Conservation (phyloP, 2,329 filamentous ascomycete genomes). For the Claviceps lovelessii region DNA sequence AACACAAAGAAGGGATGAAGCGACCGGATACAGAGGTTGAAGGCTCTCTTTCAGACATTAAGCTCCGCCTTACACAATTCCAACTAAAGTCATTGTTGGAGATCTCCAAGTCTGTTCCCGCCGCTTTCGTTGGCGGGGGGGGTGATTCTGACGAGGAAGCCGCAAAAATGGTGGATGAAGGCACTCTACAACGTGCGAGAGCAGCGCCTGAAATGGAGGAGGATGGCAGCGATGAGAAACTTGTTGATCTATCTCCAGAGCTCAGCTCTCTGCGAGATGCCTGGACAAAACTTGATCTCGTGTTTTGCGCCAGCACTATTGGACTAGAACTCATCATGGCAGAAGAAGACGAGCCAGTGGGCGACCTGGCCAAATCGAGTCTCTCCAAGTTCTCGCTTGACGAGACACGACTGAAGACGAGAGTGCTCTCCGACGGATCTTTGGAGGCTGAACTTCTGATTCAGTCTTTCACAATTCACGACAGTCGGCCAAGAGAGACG, state of each 20-base stretch:
- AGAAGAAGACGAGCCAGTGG: constrained; percentile 61
- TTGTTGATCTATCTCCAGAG: constrained; percentile 52
- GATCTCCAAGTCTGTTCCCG: constrained; percentile 73
- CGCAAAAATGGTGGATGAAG: constrained; percentile 55
- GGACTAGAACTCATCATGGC: constrained; percentile 77
- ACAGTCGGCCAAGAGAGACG: constrained; percentile 74
- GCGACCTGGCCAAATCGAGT: constrained; percentile 62
- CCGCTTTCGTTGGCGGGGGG: constrained; percentile 56
- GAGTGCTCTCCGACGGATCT: constrained; percentile 83
- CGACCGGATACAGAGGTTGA: constrained; percentile 85
- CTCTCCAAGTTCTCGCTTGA: constrained; percentile 90
- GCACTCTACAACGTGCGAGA: constrained; percentile 33
- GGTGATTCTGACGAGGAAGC: constrained; percentile 63
- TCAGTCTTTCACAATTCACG: constrained; percentile 85
- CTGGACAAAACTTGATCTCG: constrained; percentile 87
- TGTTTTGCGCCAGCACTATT: constrained; percentile 78
- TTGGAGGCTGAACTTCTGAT: constrained; percentile 88
- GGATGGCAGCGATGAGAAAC: constrained; percentile 21
- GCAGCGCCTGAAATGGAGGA: constrained; percentile 21
- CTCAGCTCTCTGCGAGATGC: constrained; percentile 52
- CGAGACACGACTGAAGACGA: constrained; percentile 77
- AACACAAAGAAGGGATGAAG: constrained; percentile 63
- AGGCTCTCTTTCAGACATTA: constrained; percentile 84
- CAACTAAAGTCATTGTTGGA: constrained; percentile 84
- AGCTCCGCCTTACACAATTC: constrained; percentile 74